Evolutionary conservation across 2,329 filamentous ascomycete genomes (phyloP), one percentile per base, ranked within the genome.

Genomic region (Anthostomella pinea): DNA sequence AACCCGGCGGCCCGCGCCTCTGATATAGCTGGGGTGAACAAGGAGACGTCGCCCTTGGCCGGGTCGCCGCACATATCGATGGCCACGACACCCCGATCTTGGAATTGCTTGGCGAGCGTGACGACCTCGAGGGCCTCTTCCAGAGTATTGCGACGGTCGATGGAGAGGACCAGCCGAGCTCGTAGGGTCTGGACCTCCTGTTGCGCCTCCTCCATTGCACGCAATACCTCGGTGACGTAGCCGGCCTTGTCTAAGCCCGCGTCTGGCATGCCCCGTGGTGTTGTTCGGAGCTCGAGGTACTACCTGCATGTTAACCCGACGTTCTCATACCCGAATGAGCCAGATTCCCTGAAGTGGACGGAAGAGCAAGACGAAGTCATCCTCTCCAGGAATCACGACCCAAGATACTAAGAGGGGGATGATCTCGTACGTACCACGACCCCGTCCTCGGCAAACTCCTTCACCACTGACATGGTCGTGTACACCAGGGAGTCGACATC

Each of bases 251-350:
- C 75, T 24, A 87, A 64, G 10, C 62, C 62, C 5, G 68, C 65
- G 0, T 62, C 56, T 3, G 72, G 67, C 21, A 83, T 76, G 2
- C 73, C 70, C 35, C 87, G 77, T 1, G 87, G 87, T 2, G 86
- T 93, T 1, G 87, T 91, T 27, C 87, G 79, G 16, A 93, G 74
- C 58, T 94, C 87, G 9, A 90, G 72, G 56, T 93, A 91, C n/a
- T 16, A 27, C 25, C 25, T n/a, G n/a, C n/a, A n/a, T n/a, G n/a
- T n/a, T n/a, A n/a, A n/a, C n/a, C n/a, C n/a, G n/a, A n/a, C n/a
- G n/a, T n/a, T n/a, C n/a, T n/a, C n/a, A n/a, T n/a, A n/a, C n/a
- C n/a, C n/a, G n/a, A n/a, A n/a, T n/a, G n/a, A n/a, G n/a, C n/a
- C n/a, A n/a, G n/a, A n/a, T n/a, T n/a, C n/a, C n/a, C n/a, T n/a